Evolutionary conservation across 202 grass and related monocot species (phyloP).

Genomic region (Bolboschoenoplectus hybrid): DNA sequence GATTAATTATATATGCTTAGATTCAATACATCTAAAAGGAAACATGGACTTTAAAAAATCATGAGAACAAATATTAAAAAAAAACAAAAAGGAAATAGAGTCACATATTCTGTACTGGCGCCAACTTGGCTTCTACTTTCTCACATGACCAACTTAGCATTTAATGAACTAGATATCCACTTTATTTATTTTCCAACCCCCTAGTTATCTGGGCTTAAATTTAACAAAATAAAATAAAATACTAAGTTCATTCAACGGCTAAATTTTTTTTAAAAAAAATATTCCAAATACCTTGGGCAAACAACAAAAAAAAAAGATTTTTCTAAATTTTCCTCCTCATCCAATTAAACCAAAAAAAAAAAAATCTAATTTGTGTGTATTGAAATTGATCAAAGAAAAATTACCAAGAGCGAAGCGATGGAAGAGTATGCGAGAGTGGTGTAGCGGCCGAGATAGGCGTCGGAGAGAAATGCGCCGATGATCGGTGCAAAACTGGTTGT

Average conservation of each 20-base stretch:
- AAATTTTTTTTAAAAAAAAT: background rate
- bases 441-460: constrained; percentile 85
- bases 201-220: background rate
- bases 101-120: constrained; percentile 5
- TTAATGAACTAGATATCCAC: constrained; percentile 19
- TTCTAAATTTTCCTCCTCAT: background rate
- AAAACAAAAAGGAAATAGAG: background rate
- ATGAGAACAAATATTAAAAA: constrained; percentile 11
- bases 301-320: background rate
- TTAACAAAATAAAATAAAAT: background rate
- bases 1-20: background rate
- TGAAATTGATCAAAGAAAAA: background rate
- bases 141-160: constrained; percentile 33
- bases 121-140: constrained; percentile 24
- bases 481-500: constrained; percentile 81
- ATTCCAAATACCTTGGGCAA: background rate
- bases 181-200: constrained; percentile 15
- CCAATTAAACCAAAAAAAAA: background rate
- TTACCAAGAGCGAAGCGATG: constrained; percentile 71
- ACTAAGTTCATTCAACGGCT: background rate
- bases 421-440: constrained; percentile 71
- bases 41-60: constrained; percentile 1
- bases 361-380: background rate
- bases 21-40: background rate
- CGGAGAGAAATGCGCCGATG: constrained; percentile 92